These are phyloP conservation scores for Leccinum subgranulosum DNA, from an alignment of 768 basidiomycete genomes.

Conservation along the genomic window DNA sequence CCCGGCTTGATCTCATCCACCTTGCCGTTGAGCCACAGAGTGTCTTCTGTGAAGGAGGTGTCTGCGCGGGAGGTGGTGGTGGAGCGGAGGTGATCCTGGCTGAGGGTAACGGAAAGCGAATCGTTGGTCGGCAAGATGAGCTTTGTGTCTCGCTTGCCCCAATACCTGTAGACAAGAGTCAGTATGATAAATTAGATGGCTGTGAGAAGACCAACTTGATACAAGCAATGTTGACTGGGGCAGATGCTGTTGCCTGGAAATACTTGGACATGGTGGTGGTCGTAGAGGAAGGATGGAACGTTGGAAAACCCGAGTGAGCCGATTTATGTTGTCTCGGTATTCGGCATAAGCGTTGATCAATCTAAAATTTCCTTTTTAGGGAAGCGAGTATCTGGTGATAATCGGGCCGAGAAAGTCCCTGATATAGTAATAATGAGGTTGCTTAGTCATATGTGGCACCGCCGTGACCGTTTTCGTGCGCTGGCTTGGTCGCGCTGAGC, in stretches of 20 bases:
- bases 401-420: slow-evolving; percentile 13
- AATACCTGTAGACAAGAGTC: slow-evolving; percentile 62
- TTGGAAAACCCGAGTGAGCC: background rate
- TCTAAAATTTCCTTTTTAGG: slow-evolving; percentile 12
- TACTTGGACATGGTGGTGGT: slow-evolving; percentile 52
- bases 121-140: slow-evolving; percentile 97
- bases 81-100: slow-evolving; percentile 91
- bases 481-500: slow-evolving; percentile 20
- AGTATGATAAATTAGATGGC: background rate
- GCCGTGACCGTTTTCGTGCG: slow-evolving; percentile 26
- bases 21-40: slow-evolving; percentile 92
- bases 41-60: slow-evolving; percentile 66
- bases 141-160: slow-evolving; percentile 96
- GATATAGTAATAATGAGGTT: slow-evolving; percentile 6
- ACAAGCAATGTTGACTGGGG: slow-evolving; percentile 96
- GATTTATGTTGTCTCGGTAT: slow-evolving; percentile 13
- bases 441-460: slow-evolving; percentile 20
- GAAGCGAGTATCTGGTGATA: background rate
- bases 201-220: slow-evolving; percentile 67
- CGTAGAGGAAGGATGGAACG: slow-evolving; percentile 5
- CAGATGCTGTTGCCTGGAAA: slow-evolving; percentile 81
- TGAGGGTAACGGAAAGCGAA: slow-evolving; percentile 95
- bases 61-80: slow-evolving; percentile 92
- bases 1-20: slow-evolving; percentile 85
- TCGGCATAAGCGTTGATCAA: slow-evolving; percentile 5